phyloP scores from a whole-genome alignment of 805 yeast genomes.

The Lipomyces lipofer region DNA sequence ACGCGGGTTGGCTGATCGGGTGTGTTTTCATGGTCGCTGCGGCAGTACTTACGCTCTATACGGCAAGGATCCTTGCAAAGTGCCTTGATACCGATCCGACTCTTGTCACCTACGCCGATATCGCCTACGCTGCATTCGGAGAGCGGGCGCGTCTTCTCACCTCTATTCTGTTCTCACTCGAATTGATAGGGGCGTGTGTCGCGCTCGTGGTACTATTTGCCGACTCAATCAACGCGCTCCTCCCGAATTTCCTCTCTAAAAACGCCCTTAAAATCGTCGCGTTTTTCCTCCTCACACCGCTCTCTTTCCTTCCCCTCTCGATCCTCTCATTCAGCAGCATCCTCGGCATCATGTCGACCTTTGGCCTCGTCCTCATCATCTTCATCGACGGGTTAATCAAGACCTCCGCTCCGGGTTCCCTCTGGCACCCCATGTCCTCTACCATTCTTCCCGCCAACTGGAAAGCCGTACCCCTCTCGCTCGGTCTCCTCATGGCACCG shows the following conservation, averaged over 20 bases:
- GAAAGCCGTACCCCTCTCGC: slow-evolving; percentile 48
- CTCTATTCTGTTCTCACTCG: slow-evolving; percentile 72
- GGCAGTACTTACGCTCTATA: slow-evolving; percentile 70
- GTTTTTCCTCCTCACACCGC: slow-evolving; percentile 68
- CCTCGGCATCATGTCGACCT: slow-evolving; percentile 69
- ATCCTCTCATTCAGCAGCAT: slow-evolving; percentile 68
- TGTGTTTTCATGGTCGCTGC: slow-evolving; percentile 56
- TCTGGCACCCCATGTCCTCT: slow-evolving; percentile 62
- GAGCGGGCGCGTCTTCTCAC: slow-evolving; percentile 70
- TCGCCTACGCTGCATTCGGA: slow-evolving; percentile 85
- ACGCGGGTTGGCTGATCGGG: slow-evolving; percentile 67
- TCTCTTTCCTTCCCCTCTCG: slow-evolving; percentile 75
- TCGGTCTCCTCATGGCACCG: slow-evolving; percentile 52
- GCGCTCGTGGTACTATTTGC: slow-evolving; percentile 79
- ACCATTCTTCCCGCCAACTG: slow-evolving; percentile 65
- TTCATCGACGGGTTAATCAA: slow-evolving; percentile 65
- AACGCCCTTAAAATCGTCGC: slow-evolving; percentile 65
- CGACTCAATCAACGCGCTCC: slow-evolving; percentile 73
- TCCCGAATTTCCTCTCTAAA: slow-evolving; percentile 42
- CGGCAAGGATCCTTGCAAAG: slow-evolving; percentile 70
- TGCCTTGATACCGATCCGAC: slow-evolving; percentile 81
- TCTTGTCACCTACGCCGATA: slow-evolving; percentile 82
- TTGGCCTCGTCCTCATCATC: slow-evolving; percentile 60
- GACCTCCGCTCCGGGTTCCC: slow-evolving; percentile 68
- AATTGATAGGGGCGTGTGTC: slow-evolving; percentile 78